phyloP scores from a whole-genome alignment of 2,329 filamentous ascomycete genomes.

The Colletotrichum tamarilloi region DNA sequence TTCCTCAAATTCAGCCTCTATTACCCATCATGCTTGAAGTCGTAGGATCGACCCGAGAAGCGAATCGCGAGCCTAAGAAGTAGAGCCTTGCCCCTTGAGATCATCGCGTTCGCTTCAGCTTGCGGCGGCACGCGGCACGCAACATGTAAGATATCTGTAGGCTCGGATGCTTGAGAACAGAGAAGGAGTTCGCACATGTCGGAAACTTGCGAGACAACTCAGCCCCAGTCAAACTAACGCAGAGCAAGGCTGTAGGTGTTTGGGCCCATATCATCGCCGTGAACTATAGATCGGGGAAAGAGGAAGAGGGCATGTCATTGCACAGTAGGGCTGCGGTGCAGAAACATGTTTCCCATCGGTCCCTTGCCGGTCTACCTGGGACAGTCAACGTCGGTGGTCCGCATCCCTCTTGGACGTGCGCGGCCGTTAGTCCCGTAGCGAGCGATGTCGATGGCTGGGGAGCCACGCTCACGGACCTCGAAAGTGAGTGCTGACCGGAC shows the following conservation, averaged over 20 bases:
- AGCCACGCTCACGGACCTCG: conserved; percentile 15
- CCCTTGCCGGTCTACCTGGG: conserved; percentile 6
- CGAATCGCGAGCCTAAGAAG: background rate
- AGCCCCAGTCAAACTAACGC: background rate
- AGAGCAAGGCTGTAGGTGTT: background rate
- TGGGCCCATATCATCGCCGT: background rate
- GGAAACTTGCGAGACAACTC: background rate
- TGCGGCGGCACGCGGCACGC: background rate
- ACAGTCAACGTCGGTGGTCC: conserved; percentile 23
- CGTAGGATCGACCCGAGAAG: background rate
- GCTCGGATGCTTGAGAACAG: background rate
- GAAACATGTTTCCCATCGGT: conserved; percentile 17
- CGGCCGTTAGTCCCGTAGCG: conserved; percentile 1
- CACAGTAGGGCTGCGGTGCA: conserved; percentile 1
- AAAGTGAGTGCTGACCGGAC: background rate
- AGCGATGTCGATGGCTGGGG: conserved; percentile 17
- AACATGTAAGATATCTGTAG: background rate
- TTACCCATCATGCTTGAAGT: background rate
- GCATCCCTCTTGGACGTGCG: conserved; percentile 25
- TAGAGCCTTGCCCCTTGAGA: background rate
- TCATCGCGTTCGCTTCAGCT: background rate
- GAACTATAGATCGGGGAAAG: background rate
- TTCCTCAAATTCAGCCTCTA: background rate
- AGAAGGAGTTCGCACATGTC: background rate
- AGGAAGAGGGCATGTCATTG: background rate